Conservation (phyloP, 331 rosid genomes). For the Malus hybrid region DNA sequence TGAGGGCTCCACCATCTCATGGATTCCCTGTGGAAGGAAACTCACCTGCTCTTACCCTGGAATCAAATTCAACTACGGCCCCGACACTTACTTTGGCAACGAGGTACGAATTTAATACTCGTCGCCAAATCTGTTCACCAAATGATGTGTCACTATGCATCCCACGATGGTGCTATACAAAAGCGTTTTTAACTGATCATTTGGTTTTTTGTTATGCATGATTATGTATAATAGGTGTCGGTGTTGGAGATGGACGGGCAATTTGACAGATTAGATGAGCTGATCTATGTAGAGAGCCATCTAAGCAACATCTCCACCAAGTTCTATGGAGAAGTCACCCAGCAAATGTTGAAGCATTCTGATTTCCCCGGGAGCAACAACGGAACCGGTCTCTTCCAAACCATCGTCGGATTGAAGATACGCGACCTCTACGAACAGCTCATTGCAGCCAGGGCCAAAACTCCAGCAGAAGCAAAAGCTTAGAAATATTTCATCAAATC, state of each 20-base stretch:
- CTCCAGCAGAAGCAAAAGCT: conserved; percentile 62
- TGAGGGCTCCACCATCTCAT: conserved; percentile 86
- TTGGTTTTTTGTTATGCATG: not conserved
- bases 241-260: conserved; percentile 97
- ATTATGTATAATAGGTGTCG: conserved; percentile 49
- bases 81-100: conserved; percentile 58
- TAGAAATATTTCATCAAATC: not conserved
- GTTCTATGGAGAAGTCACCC: conserved; percentile 97
- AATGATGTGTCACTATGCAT: too few species aligned
- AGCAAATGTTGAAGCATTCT: conserved; percentile 93
- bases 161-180: too few species aligned
- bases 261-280: conserved; percentile 94
- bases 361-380: conserved; percentile 98
- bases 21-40: conserved; percentile 99
- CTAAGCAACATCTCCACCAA: conserved; percentile 80
- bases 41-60: conserved; percentile 99
- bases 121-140: not conserved
- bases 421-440: conserved; percentile 84
- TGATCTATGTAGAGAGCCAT: conserved; percentile 94
- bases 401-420: conserved; percentile 90
- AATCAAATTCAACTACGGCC: conserved; percentile 84
- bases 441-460: conserved; percentile 38
- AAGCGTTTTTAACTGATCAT: not conserved
- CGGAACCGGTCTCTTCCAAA: conserved; percentile 96
- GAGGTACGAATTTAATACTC: conserved; percentile 41